Evolutionary conservation across 148 eudicot genomes (phyloP).

Genomic region (Limonium bicolor): DNA sequence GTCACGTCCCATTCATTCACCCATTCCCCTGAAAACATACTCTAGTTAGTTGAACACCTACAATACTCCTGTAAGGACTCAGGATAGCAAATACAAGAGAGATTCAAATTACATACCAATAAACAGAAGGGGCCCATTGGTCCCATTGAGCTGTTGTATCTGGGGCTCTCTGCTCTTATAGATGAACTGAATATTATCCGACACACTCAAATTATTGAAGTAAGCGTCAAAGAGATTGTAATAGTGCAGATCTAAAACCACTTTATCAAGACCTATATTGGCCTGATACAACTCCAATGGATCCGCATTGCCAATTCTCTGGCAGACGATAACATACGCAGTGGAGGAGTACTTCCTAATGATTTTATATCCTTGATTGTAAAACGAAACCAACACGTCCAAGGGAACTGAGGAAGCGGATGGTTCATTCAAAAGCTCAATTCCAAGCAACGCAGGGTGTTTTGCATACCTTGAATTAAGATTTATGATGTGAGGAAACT

Average conservation of each 20-base stretch:
- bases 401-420: constrained; percentile 38
- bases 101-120: constrained; percentile 35
- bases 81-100: not conserved
- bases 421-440: constrained; percentile 73
- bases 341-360: constrained; percentile 51
- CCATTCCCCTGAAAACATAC: constrained; percentile 55
- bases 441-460: constrained; percentile 63
- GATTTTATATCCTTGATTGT: constrained; percentile 40
- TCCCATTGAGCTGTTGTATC: constrained; percentile 33
- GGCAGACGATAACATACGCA: constrained; percentile 59
- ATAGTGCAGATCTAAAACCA: constrained; percentile 60
- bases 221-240: constrained; percentile 54
- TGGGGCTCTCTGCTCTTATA: constrained; percentile 51
- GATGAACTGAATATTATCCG: constrained; percentile 48
- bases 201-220: constrained; percentile 35
- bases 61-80: not conserved
- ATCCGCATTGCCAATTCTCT: constrained; percentile 72
- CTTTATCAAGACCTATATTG: constrained; percentile 32
- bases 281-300: constrained; percentile 65
- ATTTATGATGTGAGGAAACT: no score
- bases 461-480: constrained; percentile 40
- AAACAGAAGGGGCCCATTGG: constrained; percentile 59
- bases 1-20: constrained; percentile 71
- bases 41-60: not conserved
- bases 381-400: constrained; percentile 44